Conservation (phyloP, 2,329 filamentous ascomycete genomes). For the Epichloe elymi region DNA sequence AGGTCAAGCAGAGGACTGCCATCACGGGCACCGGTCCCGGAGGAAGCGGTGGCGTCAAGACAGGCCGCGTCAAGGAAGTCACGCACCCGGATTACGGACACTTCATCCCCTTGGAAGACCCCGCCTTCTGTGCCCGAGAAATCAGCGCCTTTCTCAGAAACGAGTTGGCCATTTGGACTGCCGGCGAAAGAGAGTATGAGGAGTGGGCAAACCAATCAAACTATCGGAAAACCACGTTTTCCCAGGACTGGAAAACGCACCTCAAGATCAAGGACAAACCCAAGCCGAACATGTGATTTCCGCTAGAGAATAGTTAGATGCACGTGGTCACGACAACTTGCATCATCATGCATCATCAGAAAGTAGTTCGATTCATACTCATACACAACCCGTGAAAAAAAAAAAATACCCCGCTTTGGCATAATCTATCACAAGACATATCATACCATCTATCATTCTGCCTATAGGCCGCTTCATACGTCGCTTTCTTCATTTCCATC, state of each 20-base stretch:
- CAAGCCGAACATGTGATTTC: slow-evolving; percentile 17
- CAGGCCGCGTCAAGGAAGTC: slow-evolving; percentile 54
- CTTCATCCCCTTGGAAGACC: slow-evolving; percentile 72
- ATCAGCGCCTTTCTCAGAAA: slow-evolving; percentile 41
- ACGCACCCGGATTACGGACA: slow-evolving; percentile 58
- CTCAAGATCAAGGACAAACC: slow-evolving; percentile 20
- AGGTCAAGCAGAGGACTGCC: slow-evolving; percentile 45
- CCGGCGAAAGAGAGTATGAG: slow-evolving; percentile 42
- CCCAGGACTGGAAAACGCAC: slow-evolving; percentile 41
- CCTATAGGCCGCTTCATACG: too few relatives aligned
- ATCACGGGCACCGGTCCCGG: slow-evolving; percentile 52
- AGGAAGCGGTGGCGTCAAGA: slow-evolving; percentile 51
- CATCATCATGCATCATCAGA: too few relatives aligned
- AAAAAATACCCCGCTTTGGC: too few relatives aligned
- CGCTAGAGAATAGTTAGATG: too few relatives aligned
- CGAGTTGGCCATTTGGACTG: slow-evolving; percentile 45
- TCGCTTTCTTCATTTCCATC: too few relatives aligned
- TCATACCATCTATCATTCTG: too few relatives aligned
- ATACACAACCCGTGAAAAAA: too few relatives aligned
- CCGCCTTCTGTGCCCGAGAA: slow-evolving; percentile 49
- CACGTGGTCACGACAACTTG: too few relatives aligned
- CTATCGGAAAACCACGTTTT: slow-evolving; percentile 38
- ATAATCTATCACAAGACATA: too few relatives aligned
- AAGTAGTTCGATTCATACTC: too few relatives aligned
- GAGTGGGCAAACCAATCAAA: slow-evolving; percentile 38